A percentile compares a stretch with the other conserved stretches of the same genome.
Evolutionary conservation across 2,329 filamentous ascomycete species (phyloP).

Genomic region (Ceratocystis variospora): DNA sequence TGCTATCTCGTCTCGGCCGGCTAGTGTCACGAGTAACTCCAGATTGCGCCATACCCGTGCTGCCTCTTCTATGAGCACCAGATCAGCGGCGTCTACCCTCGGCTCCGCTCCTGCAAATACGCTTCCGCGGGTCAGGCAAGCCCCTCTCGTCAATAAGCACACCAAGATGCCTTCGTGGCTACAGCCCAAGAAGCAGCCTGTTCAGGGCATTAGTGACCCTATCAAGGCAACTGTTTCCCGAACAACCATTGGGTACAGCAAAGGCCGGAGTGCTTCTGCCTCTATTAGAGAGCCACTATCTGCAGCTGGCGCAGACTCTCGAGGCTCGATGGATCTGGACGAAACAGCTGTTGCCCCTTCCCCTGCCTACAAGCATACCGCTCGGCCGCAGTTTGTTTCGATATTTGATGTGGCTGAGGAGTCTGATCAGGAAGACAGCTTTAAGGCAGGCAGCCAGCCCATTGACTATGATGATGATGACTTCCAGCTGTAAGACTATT

Average conservation of each 20-base stretch:
- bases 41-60: conserved; percentile 13
- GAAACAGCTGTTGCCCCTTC: conserved; percentile 11
- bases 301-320: not conserved
- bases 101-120: conserved; percentile 26
- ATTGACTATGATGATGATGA: conserved; percentile 38
- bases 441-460: conserved; percentile 25
- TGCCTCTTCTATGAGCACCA: conserved; percentile 14
- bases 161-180: conserved; percentile 16
- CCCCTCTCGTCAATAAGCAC: conserved; percentile 5
- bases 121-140: conserved; percentile 27
- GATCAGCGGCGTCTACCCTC: conserved; percentile 10
- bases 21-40: conserved; percentile 8
- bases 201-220: conserved; percentile 15
- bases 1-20: conserved; percentile 18
- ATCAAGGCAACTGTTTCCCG: conserved; percentile 45
- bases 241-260: conserved; percentile 74
- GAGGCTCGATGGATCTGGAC: not conserved
- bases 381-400: conserved; percentile 40
- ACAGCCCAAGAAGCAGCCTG: conserved; percentile 13
- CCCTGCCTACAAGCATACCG: conserved; percentile 21
- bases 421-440: conserved; percentile 27
- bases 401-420: conserved; percentile 43
- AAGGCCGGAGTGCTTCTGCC: conserved; percentile 46
- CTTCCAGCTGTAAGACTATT: conserved; percentile 37
- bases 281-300: not conserved